Base-by-base conservation (phyloP, 805 yeast genomes). In the Saccharomyces paradoxus region DNA sequence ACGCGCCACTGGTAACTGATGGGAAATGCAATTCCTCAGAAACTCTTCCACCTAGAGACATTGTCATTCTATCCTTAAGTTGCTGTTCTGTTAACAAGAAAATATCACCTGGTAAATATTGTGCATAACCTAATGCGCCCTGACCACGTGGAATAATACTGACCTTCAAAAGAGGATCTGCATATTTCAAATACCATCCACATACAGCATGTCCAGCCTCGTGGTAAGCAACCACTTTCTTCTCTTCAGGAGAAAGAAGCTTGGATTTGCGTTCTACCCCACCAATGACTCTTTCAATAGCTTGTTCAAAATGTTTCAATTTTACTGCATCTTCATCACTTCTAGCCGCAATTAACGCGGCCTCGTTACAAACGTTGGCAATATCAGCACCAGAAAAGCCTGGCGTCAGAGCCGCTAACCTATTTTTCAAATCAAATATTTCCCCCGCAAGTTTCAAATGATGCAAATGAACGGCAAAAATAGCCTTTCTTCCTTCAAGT, bases 121-220 rank as follows among this genome's bases (percentile, higher is more conserved):
- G 97, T 1, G 99, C 99, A 70, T 95, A 94, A 24, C 99, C 99
- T 52, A 94, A 77, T 2, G 98, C 96, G 59, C 96, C 96, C 72
- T 87, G 94, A 14, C 98, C 98, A 64, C 98, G 81, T 46, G 99
- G 99, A 57, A 94, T 89, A 63, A 95, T 94, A 14, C 97, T 89
- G 21, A 94, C 99, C 75, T 94, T 94, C 56, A 94, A 77, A 55
- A 95, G 75, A 7, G 99, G 99, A 68, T 92, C 97, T 1, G 98
- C 96, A 70, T 80, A 80, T 70, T 87, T 81, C 65, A 94, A 78
- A 66, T 77, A 90, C 99, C 99, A 94, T 12, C 99, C 99, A 71
- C 98, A 91, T 57, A 94, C 82, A 10, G 99, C 99, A 72, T 95
- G 99, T 3, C 99, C 99, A 2, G 99, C 99, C 71, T 94, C 99